Evolutionary conservation across 2,329 filamentous ascomycete genomes (phyloP).

Genomic region (Chaetomiaceae sp.): DNA sequence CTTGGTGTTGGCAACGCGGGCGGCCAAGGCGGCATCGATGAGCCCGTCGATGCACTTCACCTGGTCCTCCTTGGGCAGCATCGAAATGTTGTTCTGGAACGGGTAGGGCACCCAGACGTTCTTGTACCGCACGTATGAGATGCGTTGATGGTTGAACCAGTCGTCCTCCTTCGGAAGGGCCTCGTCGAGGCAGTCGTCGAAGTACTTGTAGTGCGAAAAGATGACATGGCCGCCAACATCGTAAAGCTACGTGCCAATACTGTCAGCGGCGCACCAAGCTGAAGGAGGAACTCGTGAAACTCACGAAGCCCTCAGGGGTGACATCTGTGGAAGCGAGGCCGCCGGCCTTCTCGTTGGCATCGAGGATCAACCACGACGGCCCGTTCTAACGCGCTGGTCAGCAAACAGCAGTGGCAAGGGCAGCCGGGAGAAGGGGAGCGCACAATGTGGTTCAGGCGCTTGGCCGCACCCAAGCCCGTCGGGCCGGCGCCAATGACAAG

Average conservation of each 20-base stretch:
- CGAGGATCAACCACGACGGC: conserved; percentile 93
- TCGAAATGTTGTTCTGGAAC: conserved; percentile 99
- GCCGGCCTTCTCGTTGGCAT: conserved; percentile 85
- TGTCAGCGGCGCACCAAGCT: conserved; percentile 18
- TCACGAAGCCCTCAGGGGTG: conserved; percentile 93
- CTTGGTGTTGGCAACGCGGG: conserved; percentile 81
- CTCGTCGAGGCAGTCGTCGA: conserved; percentile 97
- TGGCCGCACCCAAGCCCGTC: conserved; percentile 94
- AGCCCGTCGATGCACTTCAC: conserved; percentile 90
- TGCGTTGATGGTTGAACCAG: conserved; percentile 97
- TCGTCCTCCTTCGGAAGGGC: conserved; percentile 88
- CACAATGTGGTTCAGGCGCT: conserved; percentile 95
- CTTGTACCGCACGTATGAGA: conserved; percentile 98
- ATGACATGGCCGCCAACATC: conserved; percentile 98
- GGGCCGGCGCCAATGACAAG: conserved; percentile 97
- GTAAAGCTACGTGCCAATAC: conserved; percentile 62
- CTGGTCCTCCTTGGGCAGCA: conserved; percentile 96
- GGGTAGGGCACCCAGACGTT: conserved; percentile 95
- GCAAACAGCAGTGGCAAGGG: conserved; percentile 3
- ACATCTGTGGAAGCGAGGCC: conserved; percentile 94
- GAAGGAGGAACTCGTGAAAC: conserved; percentile 33
- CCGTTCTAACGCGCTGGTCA: conserved; percentile 56
- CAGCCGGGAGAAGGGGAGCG: conserved; percentile 32
- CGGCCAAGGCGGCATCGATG: conserved; percentile 88
- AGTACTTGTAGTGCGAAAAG: conserved; percentile 99